Conservation (phyloP, 257 asterid genomes). For the Solanum ossicruentum region DNA sequence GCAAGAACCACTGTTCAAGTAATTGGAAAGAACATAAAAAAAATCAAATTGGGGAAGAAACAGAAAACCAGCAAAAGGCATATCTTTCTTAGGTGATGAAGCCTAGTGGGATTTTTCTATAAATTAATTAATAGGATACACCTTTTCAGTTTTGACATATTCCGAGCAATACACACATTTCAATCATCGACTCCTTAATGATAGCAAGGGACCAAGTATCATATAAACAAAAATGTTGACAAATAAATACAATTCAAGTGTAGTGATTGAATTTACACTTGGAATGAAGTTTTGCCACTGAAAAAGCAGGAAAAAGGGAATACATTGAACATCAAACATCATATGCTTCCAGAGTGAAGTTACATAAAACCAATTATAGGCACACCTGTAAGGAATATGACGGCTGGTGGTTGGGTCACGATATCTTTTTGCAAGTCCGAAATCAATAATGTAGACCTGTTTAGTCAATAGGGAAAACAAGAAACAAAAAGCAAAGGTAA, state of each 20-base stretch:
- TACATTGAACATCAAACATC: neutral
- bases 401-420: slow-evolving; percentile 60
- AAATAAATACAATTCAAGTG: neutral
- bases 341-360: neutral
- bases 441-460: slow-evolving; percentile 73
- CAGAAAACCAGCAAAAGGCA: neutral
- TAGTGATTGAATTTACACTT: neutral
- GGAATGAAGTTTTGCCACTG: neutral
- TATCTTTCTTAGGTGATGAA: neutral
- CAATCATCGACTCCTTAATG: neutral
- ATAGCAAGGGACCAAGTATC: neutral
- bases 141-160: neutral
- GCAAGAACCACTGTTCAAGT: neutral
- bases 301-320: neutral
- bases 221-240: neutral
- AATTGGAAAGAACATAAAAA: neutral
- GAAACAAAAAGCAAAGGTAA: neutral
- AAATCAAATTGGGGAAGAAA: neutral
- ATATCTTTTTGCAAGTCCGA: slow-evolving; percentile 87
- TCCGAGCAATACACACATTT: neutral
- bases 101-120: neutral
- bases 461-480: neutral
- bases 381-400: slow-evolving; percentile 79
- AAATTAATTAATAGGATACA: neutral
- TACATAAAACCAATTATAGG: neutral